Conservation (phyloP, 2,329 filamentous ascomycete genomes). For the Fusarium sp. region DNA sequence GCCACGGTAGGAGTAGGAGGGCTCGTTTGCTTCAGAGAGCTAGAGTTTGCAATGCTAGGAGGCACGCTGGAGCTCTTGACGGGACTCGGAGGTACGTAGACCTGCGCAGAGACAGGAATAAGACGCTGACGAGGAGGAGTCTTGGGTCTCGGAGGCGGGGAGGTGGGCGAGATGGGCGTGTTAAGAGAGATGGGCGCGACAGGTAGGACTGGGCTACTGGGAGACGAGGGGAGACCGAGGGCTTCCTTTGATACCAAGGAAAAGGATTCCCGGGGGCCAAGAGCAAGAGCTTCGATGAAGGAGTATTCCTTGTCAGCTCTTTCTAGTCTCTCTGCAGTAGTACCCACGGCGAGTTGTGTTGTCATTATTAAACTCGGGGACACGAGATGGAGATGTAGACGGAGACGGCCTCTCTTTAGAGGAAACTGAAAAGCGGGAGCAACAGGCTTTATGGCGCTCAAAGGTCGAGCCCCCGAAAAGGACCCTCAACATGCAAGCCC, state of each 20-base stretch:
- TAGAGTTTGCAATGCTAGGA: not conserved
- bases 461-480: conserved; percentile 5
- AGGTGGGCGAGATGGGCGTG: not conserved
- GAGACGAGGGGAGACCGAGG: conserved; percentile 44
- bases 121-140: conserved; percentile 29
- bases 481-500: conserved; percentile 4
- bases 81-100: conserved; percentile 14
- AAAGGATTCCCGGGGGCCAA: conserved; percentile 48
- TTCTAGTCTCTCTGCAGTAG: conserved; percentile 37
- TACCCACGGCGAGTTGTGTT: conserved; percentile 41
- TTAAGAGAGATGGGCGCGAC: not conserved
- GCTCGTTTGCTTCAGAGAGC: not conserved
- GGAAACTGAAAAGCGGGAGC: conserved; percentile 33
- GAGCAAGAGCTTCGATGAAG: conserved; percentile 52
- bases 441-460: conserved; percentile 49
- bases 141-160: conserved; percentile 17
- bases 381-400: conserved; percentile 9
- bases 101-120: conserved; percentile 15
- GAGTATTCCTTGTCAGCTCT: conserved; percentile 51
- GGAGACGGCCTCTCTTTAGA: conserved; percentile 42
- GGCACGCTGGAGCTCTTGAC: conserved; percentile 2
- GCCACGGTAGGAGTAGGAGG: not conserved
- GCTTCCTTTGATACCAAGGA: conserved; percentile 49
- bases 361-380: conserved; percentile 43
- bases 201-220: conserved; percentile 23